These are phyloP conservation scores for Coniferiporia weirii DNA, from an alignment of 1,284 basidiomycete genomes.

Conservation along the genomic window DNA sequence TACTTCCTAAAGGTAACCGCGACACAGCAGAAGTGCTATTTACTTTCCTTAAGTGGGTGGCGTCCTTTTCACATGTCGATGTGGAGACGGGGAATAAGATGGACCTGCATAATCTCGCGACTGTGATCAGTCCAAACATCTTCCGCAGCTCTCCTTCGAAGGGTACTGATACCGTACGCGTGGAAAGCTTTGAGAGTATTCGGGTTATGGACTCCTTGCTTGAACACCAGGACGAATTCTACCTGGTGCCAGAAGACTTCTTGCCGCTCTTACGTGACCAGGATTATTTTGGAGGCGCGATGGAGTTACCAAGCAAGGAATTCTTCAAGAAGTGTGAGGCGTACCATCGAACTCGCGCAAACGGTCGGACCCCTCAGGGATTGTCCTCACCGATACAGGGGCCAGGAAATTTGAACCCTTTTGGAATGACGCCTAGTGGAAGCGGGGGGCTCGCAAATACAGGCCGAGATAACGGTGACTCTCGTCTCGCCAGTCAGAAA, in stretches of 20 bases:
- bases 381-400: constrained; percentile 33
- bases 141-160: constrained; percentile 67
- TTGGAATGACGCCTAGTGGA: constrained; percentile 30
- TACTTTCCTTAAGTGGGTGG: constrained; percentile 99
- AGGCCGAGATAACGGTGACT: constrained; percentile 20
- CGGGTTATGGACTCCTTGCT: constrained; percentile 80
- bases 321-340: constrained; percentile 87
- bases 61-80: constrained; percentile 97
- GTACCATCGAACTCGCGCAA: constrained; percentile 53
- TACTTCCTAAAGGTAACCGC: constrained; percentile 90
- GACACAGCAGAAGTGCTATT: constrained; percentile 98
- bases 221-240: constrained; percentile 94
- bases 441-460: constrained; percentile 9
- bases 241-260: constrained; percentile 84
- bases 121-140: constrained; percentile 96
- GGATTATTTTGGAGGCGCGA: constrained; percentile 75
- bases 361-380: constrained; percentile 34
- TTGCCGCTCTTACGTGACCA: constrained; percentile 78
- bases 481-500: constrained; percentile 22
- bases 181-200: constrained; percentile 93
- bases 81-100: constrained; percentile 98
- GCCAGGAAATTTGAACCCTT: constrained; percentile 22
- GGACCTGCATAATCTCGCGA: constrained; percentile 96
- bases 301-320: constrained; percentile 84
- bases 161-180: constrained; percentile 80